Evolutionary conservation across 768 basidiomycete genomes (phyloP), one percentile per base, ranked within the genome.

Genomic region (Lanmaoa rubissima): DNA sequence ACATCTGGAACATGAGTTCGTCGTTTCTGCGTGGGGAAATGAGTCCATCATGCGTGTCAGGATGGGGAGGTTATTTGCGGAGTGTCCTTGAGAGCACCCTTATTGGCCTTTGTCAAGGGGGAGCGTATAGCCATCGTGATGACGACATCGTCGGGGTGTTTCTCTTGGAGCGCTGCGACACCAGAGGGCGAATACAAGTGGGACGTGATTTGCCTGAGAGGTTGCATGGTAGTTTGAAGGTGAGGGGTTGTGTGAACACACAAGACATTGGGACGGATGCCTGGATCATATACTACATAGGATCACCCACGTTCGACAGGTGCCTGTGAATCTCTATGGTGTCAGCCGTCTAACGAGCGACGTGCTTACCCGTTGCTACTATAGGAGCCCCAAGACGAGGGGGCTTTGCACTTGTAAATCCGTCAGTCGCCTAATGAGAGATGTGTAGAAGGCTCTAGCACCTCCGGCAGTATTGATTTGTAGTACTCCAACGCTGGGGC

Each of bases 61-160:
- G 31, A 46, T 40, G 39, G 32, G 32, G 53, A 32, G 10, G 43
- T 34, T 55, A 54, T 80, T 65, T 64, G 81, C 87, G 75, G 81
- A 3, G 82, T 84, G 67, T 92, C 90, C 71, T 82, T 88, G 73
- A 82, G 73, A 7, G 83, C 89, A 31, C 91, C 91, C 63, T 87
- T 90, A 69, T 79, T 87, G 5, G 90, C 84, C 61, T 87, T 90
- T 57, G 86, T 87, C 51, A 90, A 70, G 1, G 89, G 87, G 5
- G 87, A 88, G 34, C 89, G 84, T 62, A 87, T 84, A 55, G 90
- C 88, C 77, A 90, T 80, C 2, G 90, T 91, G 57, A 92, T 82
- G 67, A 92, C 91, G 13, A 92, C 85, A 77, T 92, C 91, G 60
- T 91, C 83, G 4, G 83, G 82, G 49, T 71, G 78, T 68, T 88